These are phyloP conservation scores for Leucocoprinus sp. DNA, from an alignment of 768 basidiomycete genomes.

Conservation along the genomic window DNA sequence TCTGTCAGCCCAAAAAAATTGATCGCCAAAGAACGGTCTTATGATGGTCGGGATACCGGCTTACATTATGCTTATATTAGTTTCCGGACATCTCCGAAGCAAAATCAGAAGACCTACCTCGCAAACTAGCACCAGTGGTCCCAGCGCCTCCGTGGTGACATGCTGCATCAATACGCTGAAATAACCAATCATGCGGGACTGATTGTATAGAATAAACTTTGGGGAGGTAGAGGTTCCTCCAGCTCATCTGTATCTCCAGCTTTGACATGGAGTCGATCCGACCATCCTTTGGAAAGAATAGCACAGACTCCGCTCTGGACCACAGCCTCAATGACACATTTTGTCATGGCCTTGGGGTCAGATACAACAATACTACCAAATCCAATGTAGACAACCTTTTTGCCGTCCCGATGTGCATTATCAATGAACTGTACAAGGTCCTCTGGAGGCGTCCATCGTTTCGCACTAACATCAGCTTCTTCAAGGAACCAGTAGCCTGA, in stretches of 20 bases:
- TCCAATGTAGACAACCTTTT: conserved; percentile 95
- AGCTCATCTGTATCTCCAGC: conserved; percentile 47
- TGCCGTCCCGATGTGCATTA: conserved; percentile 59
- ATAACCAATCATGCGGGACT: conserved; percentile 94
- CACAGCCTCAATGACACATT: conserved; percentile 84
- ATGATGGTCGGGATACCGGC: conserved; percentile 95
- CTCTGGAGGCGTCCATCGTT: conserved; percentile 83
- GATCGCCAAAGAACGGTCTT: conserved; percentile 96
- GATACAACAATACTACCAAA: conserved; percentile 97
- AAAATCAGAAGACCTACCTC: conserved; percentile 44
- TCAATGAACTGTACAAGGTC: conserved; percentile 80
- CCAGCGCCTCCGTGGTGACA: conserved; percentile 98
- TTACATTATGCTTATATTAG: conserved; percentile 21
- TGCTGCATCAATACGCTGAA: conserved; percentile 88
- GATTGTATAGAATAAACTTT: conserved; percentile 82
- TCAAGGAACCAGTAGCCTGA: conserved; percentile 96
- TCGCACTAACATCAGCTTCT: conserved; percentile 80
- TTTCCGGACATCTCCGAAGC: not conserved
- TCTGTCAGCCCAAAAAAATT: conserved; percentile 96
- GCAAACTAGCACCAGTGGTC: conserved; percentile 88
- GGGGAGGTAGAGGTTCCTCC: conserved; percentile 63
- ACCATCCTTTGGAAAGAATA: conserved; percentile 98
- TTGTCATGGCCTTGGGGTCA: conserved; percentile 89
- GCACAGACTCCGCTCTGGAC: conserved; percentile 80
- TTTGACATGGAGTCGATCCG: conserved; percentile 76